Evolutionary conservation across 2,329 filamentous ascomycete genomes (phyloP), one percentile per base, ranked within the genome.

Genomic region (Beauveria asiatica): DNA sequence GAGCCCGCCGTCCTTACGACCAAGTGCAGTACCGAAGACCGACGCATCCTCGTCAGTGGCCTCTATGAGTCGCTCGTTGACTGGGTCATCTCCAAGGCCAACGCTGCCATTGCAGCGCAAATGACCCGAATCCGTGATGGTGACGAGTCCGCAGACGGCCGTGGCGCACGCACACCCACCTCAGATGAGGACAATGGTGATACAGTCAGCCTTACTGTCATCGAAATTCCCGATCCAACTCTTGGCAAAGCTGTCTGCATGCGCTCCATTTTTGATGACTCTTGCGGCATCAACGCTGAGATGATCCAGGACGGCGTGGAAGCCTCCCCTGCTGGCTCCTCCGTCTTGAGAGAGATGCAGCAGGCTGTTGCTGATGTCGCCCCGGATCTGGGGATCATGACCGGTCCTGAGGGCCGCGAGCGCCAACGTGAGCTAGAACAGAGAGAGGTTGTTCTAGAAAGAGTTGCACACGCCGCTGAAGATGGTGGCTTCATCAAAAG

Each of bases 291-390:
- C 75, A 97, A 97, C 67, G 83, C 88, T 0, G 94, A 99, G 76
- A 97, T 99, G 92, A 96, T 93, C 69, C 88, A 93, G 63, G 94
- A 99, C 66, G 94, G 94, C 10, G 83, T 99, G 1, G 83, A 89
- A n/a, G 82, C 95, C 2, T 75, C 82, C 1, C 67, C 87, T 0
- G 85, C 85, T 1, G 89, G 89, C n/a, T 88, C 87, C 61, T 95
- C 93, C 0, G 88, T 97, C 10, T 72, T 93, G 16, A 86, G 89
- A 42, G 92, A 97, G 70, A 95, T 96, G 88, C 85, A 89, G 68
- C 86, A 86, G 61, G 91, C 92, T 1, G 83, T 97, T 5, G 76
- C 84, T 1, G 87, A 90, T 53, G 88, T 86, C 44, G 90, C 86
- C 54, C 85, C 87, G 1, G 90, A 97, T 66, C 78, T 96, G 46